Percentiles rank a stretch among this genome's conserved stretches.
Evolutionary conservation across 2,329 filamentous ascomycete species (phyloP).

Genomic region (Botrytis squamosa): DNA sequence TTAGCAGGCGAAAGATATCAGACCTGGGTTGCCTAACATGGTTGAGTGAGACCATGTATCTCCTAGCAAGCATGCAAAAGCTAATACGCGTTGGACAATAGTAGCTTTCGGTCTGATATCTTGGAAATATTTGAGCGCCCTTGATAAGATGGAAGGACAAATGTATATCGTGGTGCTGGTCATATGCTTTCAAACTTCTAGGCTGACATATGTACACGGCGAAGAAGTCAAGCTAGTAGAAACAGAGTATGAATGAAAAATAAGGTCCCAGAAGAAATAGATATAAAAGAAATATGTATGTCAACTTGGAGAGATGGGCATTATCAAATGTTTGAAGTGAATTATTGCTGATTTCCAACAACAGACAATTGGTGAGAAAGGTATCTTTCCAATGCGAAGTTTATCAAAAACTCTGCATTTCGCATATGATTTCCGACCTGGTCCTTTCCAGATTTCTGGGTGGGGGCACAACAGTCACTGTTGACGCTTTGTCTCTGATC

Average conservation of each 20-base stretch:
- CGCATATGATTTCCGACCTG: not conserved
- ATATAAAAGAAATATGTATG: not conserved
- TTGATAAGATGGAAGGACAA: not conserved
- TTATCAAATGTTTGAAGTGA: not conserved
- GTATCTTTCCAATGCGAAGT: not conserved
- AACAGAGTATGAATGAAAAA: not conserved
- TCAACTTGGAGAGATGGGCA: no score
- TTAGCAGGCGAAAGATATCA: not conserved
- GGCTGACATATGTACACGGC: not conserved
- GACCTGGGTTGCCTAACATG: not conserved
- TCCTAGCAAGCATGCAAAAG: not conserved
- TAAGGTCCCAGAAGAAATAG: not conserved
- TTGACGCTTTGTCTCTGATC: not conserved
- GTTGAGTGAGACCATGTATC: not conserved
- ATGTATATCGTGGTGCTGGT: not conserved
- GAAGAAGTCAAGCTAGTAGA: not conserved
- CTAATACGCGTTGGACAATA: not conserved
- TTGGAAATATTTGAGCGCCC: not conserved
- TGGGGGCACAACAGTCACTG: not conserved
- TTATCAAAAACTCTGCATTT: not conserved
- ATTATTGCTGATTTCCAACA: not conserved
- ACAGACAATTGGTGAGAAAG: not conserved
- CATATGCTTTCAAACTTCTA: not conserved
- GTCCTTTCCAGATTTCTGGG: not conserved
- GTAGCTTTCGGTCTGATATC: not conserved